These are phyloP conservation scores for Botrytis aclada DNA, from an alignment of 2,329 filamentous ascomycete genomes.

Conservation along the genomic window DNA sequence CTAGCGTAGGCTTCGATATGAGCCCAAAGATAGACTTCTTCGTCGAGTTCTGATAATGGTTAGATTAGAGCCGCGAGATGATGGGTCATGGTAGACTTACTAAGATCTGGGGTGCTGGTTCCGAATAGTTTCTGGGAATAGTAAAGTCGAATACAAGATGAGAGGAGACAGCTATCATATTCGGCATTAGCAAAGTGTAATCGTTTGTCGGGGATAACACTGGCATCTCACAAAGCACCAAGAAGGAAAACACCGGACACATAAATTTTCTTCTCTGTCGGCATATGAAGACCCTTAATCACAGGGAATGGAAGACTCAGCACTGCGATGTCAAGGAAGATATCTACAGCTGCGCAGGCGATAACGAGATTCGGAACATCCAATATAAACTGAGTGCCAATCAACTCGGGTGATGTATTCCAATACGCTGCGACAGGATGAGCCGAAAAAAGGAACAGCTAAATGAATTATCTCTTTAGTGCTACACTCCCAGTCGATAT, in stretches of 20 bases:
- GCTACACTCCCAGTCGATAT: background rate
- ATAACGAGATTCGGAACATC: constrained; percentile 9
- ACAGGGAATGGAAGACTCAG: constrained; percentile 4
- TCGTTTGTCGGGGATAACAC: rapidly evolving
- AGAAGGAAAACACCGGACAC: constrained; percentile 10
- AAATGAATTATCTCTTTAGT: background rate
- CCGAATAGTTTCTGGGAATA: constrained; percentile 11
- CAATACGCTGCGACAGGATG: constrained; percentile 1
- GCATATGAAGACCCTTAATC: constrained; percentile 6
- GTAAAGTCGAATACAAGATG: constrained; percentile 10
- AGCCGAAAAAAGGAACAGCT: constrained; percentile 7
- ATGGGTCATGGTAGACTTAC: background rate
- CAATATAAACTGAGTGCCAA: constrained; percentile 1
- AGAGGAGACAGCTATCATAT: constrained; percentile 5
- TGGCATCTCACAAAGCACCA: constrained; percentile 11
- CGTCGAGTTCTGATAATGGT: background rate
- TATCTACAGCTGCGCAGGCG: constrained; percentile 4
- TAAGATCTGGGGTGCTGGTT: constrained; percentile 9
- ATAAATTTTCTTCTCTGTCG: constrained; percentile 5
- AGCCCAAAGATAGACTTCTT: constrained; percentile 14
- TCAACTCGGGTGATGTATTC: background rate
- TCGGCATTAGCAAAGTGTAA: background rate
- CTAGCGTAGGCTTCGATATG: constrained; percentile 12
- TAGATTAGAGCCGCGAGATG: background rate
- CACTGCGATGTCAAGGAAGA: constrained; percentile 9